Evolutionary conservation across 176 grass and related monocot genomes (phyloP), one percentile per base, ranked within the genome.

Genomic region (Bolboschoenus planiculmis): DNA sequence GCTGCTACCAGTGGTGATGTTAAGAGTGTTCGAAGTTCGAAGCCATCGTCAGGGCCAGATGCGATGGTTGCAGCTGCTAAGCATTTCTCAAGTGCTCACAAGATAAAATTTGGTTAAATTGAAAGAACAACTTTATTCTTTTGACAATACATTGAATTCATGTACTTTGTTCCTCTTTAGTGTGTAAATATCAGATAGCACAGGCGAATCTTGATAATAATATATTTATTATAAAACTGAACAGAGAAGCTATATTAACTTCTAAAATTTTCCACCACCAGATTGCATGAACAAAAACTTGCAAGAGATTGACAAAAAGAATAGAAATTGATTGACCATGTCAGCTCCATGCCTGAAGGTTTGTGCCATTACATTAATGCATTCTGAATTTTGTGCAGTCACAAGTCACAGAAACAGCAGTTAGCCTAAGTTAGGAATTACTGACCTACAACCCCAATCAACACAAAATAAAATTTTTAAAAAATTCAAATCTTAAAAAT

Each of bases 81-180:
- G 66, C 82, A 84, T 84, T 84, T 84, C 65, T 84, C 82, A 2
- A 84, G 65, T 84, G n/a, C 82, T 39, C 82, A 84, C n/a, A 84
- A 68, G 65, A 84, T 74, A 84, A 67, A 56, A 5, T 84, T 84
- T 59, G 68, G 62, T 56, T 71, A 55, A 46, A 37, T 42, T 51
- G 27, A n/a, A n/a, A n/a, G n/a, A n/a, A n/a, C n/a, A n/a, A n/a
- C n/a, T n/a, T n/a, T n/a, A n/a, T 56, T 54, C 2, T 33, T 51
- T 79, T 55, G n/a, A 6, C 72, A 46, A 30, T 27, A 1, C n/a
- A 77, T 77, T 54, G 13, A 50, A 7, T 30, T 47, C 4, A 51
- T 78, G 73, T 78, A 18, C 10, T 21, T 9, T n/a, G n/a, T 21
- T 67, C 36, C 15, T 70, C 16, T 70, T 70, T 40, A 40, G 36